These are phyloP conservation scores for Claviceps maximensis DNA, from an alignment of 2,329 filamentous ascomycete species.

Conservation along the genomic window DNA sequence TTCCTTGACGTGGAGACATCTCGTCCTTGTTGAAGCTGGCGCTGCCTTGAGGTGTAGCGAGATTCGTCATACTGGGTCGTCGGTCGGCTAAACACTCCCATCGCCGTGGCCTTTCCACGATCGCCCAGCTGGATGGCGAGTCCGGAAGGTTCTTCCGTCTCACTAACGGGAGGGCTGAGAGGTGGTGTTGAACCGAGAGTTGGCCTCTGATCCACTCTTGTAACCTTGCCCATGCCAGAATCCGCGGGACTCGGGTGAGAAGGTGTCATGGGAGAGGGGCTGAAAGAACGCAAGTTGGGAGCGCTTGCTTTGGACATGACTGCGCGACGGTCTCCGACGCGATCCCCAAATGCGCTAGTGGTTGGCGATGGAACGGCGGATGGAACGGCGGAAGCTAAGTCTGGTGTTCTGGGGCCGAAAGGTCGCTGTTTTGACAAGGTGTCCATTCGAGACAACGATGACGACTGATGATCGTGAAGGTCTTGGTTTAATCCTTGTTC, in stretches of 20 bases:
- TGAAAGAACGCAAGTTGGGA: slow-evolving; percentile 51
- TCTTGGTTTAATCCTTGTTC: slow-evolving; percentile 72
- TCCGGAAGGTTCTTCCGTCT: slow-evolving; percentile 51
- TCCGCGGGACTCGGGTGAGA: slow-evolving; percentile 27
- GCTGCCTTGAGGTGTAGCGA: slow-evolving; percentile 69
- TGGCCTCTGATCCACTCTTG: slow-evolving; percentile 20
- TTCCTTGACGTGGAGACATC: slow-evolving; percentile 41
- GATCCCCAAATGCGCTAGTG: slow-evolving; percentile 29
- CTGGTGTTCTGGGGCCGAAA: slow-evolving; percentile 34
- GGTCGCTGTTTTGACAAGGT: slow-evolving; percentile 55
- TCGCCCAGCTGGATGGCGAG: slow-evolving; percentile 64
- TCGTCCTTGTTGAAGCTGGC: slow-evolving; percentile 65
- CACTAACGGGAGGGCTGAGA: slow-evolving; percentile 49
- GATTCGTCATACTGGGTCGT: slow-evolving; percentile 68
- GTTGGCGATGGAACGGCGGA: slow-evolving; percentile 36
- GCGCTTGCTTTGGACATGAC: slow-evolving; percentile 48
- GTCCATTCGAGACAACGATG: slow-evolving; percentile 66
- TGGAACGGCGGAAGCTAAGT: slow-evolving; percentile 30
- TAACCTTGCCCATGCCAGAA: slow-evolving; percentile 19
- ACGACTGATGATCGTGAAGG: slow-evolving; percentile 65
- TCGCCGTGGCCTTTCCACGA: slow-evolving; percentile 66
- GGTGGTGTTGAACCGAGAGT: slow-evolving; percentile 23
- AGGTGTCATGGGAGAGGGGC: slow-evolving; percentile 29
- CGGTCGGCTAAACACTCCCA: slow-evolving; percentile 53
- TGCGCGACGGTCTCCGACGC: slow-evolving; percentile 30